phyloP scores from a whole-genome alignment of 768 basidiomycete species.

The Termitomyces sp. region DNA sequence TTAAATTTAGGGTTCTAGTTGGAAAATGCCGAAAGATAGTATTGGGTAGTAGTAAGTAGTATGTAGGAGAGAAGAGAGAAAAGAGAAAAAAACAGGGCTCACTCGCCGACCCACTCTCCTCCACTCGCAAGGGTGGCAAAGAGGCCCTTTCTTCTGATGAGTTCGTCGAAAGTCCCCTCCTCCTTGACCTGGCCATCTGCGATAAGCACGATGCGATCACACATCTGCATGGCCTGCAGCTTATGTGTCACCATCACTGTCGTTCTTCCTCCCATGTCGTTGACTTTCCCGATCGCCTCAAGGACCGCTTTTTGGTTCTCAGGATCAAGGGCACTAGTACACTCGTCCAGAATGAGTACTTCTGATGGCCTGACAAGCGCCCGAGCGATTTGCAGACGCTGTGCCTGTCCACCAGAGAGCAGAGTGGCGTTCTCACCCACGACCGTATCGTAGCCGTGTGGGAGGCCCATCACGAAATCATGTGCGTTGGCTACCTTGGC shows the following conservation, averaged over 20 bases:
- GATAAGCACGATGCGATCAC: slow-evolving; percentile 84
- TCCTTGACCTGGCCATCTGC: slow-evolving; percentile 77
- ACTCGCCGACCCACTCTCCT: slow-evolving; percentile 33
- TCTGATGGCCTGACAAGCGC: slow-evolving; percentile 74
- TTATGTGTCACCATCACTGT: slow-evolving; percentile 96
- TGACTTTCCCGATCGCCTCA: slow-evolving; percentile 28
- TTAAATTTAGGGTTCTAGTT: slow-evolving; percentile 3
- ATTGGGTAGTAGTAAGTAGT: not conserved
- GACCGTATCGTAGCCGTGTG: slow-evolving; percentile 81
- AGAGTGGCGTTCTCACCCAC: slow-evolving; percentile 91
- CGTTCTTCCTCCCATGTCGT: slow-evolving; percentile 58
- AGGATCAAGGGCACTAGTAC: slow-evolving; percentile 87
- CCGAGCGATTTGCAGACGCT: slow-evolving; percentile 88
- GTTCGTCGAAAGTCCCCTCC: slow-evolving; percentile 69
- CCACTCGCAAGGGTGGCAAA: slow-evolving; percentile 78
- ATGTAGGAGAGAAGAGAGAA: not conserved
- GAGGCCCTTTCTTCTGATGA: slow-evolving; percentile 63
- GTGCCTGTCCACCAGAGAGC: slow-evolving; percentile 93
- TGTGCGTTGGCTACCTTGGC: slow-evolving; percentile 80
- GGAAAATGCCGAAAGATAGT: slow-evolving; percentile 2
- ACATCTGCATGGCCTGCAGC: slow-evolving; percentile 84
- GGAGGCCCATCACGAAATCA: slow-evolving; percentile 78
- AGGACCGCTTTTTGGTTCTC: slow-evolving; percentile 82
- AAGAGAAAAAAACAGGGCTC: slow-evolving; percentile 7
- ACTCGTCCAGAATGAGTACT: slow-evolving; percentile 89